Conservation (phyloP, 768 basidiomycete species). For the Albatrellus ellisii region DNA sequence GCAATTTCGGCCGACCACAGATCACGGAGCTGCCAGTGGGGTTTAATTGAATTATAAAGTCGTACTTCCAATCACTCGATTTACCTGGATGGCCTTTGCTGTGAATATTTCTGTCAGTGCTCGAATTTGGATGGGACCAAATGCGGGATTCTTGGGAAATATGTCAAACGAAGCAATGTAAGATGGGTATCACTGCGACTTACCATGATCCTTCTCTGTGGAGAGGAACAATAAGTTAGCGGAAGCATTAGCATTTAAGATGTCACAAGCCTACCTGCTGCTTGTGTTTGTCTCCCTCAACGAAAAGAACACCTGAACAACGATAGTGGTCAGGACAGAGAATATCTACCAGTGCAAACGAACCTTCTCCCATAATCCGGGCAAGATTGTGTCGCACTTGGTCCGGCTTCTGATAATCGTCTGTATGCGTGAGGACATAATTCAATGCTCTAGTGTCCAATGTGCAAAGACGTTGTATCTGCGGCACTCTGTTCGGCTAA, state of each 20-base stretch:
- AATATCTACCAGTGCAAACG: no score
- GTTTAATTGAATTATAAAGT: not conserved
- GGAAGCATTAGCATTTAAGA: no score
- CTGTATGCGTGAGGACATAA: not conserved
- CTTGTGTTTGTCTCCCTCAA: slow-evolving; percentile 3
- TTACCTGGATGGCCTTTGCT: not conserved
- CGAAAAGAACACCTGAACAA: no score
- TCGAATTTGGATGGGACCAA: slow-evolving; percentile 3
- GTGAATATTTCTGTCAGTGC: slow-evolving; percentile 2
- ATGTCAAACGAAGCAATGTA: not conserved
- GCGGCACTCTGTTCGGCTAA: not conserved
- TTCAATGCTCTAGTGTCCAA: not conserved
- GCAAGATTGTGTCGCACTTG: not conserved
- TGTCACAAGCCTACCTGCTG: slow-evolving; percentile 1
- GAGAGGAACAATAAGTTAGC: no score
- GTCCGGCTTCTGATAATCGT: not conserved
- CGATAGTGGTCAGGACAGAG: no score
- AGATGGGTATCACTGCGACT: not conserved
- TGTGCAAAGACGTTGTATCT: not conserved
- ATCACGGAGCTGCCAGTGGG: slow-evolving; percentile 20
- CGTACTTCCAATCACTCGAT: no score
- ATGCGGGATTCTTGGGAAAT: slow-evolving; percentile 5
- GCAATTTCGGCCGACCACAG: slow-evolving; percentile 14
- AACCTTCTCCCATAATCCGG: slow-evolving; percentile 1
- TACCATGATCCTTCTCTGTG: slow-evolving; percentile 4